phyloP scores from a whole-genome alignment of 805 yeast genomes.

The Wickerhamomyces sydowiorum region DNA sequence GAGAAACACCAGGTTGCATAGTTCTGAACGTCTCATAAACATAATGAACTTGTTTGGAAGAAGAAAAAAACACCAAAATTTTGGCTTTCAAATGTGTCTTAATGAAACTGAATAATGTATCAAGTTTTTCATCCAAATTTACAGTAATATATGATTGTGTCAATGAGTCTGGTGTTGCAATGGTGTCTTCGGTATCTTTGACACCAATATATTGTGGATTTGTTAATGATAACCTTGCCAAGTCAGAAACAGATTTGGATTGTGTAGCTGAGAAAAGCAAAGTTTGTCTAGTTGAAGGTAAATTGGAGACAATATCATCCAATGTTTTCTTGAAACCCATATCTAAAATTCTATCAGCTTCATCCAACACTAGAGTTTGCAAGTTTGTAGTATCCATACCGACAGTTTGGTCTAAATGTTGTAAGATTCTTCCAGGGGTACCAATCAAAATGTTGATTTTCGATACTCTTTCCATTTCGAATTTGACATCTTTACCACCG shows the following conservation, averaged over 20 bases:
- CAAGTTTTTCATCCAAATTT: conserved; percentile 74
- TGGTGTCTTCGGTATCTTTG: conserved; percentile 53
- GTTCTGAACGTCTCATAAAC: conserved; percentile 22
- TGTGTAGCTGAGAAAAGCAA: conserved; percentile 94
- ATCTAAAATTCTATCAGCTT: conserved; percentile 88
- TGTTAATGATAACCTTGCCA: conserved; percentile 84
- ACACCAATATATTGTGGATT: conserved; percentile 90
- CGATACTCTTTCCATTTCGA: conserved; percentile 62
- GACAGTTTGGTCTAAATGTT: conserved; percentile 61
- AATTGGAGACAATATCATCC: conserved; percentile 54
- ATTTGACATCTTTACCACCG: conserved; percentile 58
- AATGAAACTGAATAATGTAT: conserved; percentile 66
- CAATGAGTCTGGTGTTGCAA: conserved; percentile 76
- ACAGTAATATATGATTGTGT: conserved; percentile 78
- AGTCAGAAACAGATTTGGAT: conserved; percentile 74
- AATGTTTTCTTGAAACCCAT: conserved; percentile 69
- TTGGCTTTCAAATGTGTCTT: conserved; percentile 76
- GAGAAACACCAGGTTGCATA: conserved; percentile 37
- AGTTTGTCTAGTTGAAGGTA: conserved; percentile 90
- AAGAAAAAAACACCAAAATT: conserved; percentile 71
- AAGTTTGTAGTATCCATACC: conserved; percentile 55
- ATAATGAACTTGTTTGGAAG: conserved; percentile 52
- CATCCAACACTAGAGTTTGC: conserved; percentile 81
- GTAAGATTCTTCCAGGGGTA: conserved; percentile 87
- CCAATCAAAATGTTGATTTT: conserved; percentile 79